A percentile compares a stretch with the other conserved stretches of the same genome.
These are phyloP conservation scores for Cucurbita ficifolia DNA, from an alignment of 306 rosid species.

Conservation along the genomic window DNA sequence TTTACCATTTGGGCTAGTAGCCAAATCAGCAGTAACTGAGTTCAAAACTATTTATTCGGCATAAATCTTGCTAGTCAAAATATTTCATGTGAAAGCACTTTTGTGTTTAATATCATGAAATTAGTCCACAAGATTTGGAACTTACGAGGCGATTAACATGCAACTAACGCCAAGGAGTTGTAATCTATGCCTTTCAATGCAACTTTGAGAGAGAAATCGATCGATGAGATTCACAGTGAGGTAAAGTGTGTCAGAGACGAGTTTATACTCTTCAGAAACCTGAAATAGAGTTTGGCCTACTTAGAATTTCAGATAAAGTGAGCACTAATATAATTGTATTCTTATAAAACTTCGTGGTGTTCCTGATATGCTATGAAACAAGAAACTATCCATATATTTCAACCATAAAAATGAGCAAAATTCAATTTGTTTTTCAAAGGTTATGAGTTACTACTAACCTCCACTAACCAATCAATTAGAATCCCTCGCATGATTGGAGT, in stretches of 20 bases:
- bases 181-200: slow-evolving; percentile 47
- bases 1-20: neutral
- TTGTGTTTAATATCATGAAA: neutral
- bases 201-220: slow-evolving; percentile 59
- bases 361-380: neutral
- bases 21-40: neutral
- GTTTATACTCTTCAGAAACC: slow-evolving; percentile 80
- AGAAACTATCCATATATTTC: neutral
- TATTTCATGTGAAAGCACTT: neutral
- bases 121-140: slow-evolving; percentile 1
- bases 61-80: neutral
- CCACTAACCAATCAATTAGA: slow-evolving; percentile 86
- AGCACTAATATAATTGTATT: neutral
- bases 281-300: slow-evolving; percentile 20
- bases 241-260: slow-evolving; percentile 87
- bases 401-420: neutral
- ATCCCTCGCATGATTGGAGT: slow-evolving; percentile 66
- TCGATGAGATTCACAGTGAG: slow-evolving; percentile 83
- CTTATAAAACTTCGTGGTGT: neutral
- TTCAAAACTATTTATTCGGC: neutral
- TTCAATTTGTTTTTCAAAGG: neutral
- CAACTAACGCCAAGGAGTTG: slow-evolving; percentile 82
- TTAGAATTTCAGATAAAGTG: slow-evolving; percentile 4
- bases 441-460: slow-evolving; percentile 31
- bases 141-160: slow-evolving; percentile 93